Evolutionary conservation across 2,329 filamentous ascomycete genomes (phyloP).

Genomic region (Microcera coccophila): DNA sequence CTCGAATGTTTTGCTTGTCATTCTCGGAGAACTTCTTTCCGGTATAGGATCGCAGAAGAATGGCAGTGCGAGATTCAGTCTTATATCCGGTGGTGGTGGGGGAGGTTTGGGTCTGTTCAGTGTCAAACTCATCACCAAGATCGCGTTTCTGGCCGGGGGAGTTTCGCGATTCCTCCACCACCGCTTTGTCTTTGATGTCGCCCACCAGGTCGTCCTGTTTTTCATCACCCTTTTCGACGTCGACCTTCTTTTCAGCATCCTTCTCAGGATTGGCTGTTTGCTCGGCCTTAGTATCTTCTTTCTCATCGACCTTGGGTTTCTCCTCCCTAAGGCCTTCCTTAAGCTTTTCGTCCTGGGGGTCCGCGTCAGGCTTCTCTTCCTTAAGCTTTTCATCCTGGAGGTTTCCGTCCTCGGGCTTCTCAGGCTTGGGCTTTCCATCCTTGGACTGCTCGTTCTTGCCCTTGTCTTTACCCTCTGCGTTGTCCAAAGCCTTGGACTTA

Average conservation of each 20-base stretch:
- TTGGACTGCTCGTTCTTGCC: not conserved
- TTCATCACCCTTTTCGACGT: too few relatives aligned
- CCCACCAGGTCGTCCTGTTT: too few relatives aligned
- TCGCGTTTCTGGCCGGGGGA: too few relatives aligned
- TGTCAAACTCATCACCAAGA: conserved; percentile 8
- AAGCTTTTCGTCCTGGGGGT: not conserved
- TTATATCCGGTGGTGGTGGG: conserved; percentile 19
- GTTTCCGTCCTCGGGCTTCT: not conserved
- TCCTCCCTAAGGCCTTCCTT: not conserved
- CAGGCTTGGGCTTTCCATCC: not conserved
- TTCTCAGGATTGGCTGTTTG: too few relatives aligned
- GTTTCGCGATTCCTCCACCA: not conserved
- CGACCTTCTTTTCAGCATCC: too few relatives aligned
- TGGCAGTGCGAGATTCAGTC: conserved; percentile 58
- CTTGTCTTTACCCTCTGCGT: not conserved
- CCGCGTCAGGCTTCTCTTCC: not conserved
- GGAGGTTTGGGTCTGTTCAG: conserved; percentile 7
- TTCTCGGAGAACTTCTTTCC: conserved; percentile 74
- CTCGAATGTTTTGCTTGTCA: conserved; percentile 73
- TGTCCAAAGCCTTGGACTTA: not conserved
- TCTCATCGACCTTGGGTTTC: not conserved
- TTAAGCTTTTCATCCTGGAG: not conserved
- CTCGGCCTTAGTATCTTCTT: not conserved
- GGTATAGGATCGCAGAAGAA: conserved; percentile 72
- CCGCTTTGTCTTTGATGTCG: not conserved